Evolutionary conservation across 2,329 filamentous ascomycete genomes (phyloP).

Genomic region (Cladosporium sp.): DNA sequence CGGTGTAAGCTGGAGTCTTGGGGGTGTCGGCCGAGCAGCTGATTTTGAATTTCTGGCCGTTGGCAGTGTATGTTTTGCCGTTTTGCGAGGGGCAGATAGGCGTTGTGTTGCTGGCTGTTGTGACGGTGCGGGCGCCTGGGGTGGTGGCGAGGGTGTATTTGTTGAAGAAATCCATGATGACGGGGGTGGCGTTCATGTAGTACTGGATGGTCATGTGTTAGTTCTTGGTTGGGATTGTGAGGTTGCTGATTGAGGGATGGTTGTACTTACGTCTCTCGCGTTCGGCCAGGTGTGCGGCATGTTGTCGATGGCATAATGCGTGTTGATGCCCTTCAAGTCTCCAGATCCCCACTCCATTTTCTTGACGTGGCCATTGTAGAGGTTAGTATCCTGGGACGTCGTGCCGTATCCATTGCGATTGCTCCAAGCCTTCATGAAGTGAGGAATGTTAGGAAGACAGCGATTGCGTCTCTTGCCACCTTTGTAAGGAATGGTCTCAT

Average conservation of each 20-base stretch:
- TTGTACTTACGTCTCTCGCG: background rate
- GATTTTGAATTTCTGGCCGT: background rate
- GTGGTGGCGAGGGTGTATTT: conserved; percentile 7
- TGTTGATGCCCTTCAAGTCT: conserved; percentile 29
- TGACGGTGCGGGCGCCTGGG: background rate
- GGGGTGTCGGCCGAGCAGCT: conserved; percentile 1
- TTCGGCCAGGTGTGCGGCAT: conserved; percentile 36
- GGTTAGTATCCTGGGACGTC: conserved; percentile 18
- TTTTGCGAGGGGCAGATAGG: background rate
- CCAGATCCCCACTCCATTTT: conserved; percentile 23
- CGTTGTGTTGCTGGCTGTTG: background rate
- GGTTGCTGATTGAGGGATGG: background rate
- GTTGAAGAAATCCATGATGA: conserved; percentile 14
- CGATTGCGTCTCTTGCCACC: conserved; percentile 29
- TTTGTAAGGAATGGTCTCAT: conserved; percentile 36
- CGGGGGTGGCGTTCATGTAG: conserved; percentile 8
- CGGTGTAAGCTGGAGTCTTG: conserved; percentile 1
- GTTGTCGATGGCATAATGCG: conserved; percentile 35
- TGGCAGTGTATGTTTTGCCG: background rate
- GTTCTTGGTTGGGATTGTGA: background rate
- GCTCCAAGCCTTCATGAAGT: conserved; percentile 34
- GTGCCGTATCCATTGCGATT: conserved; percentile 27
- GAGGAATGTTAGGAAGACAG: conserved; percentile 20
- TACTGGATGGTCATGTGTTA: background rate
- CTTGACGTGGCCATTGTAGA: conserved; percentile 20